Base-by-base conservation (phyloP, 1,284 basidiomycete species). In the Papiliotrema nemorosa region DNA sequence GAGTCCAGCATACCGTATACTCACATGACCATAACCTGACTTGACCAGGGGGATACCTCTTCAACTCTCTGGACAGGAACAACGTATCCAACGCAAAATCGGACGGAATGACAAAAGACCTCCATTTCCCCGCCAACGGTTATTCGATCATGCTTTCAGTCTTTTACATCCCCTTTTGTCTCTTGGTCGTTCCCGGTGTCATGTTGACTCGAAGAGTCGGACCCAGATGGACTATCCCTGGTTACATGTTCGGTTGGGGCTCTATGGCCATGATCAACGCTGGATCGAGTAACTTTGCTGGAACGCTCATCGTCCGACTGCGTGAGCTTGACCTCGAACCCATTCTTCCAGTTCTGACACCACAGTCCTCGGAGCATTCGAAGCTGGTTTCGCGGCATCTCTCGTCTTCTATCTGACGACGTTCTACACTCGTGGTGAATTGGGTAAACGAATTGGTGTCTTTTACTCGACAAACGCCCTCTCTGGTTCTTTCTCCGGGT, bases 391-490 rank as follows among this genome's bases (percentile, higher is more conserved):
- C 20, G 47, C 47, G 22, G 36, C 58, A 20, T 53, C 51, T 13
- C 26, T 60, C 21, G 55, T 62, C 46, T 79, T 77, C 60, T 80
- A 80, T 56, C 68, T 80, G 16, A 78, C 77, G 1, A 78, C 78
- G 5, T 80, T 80, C 54, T 81, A 81, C 62, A 78, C 74, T 50
- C 70, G 79, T 37, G 73, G 76, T 36, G 80, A 81, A 60, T 67
- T 81, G 12, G 79, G 79, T n/a, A 76, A 76, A 16, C 68, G 79
- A 3, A 64, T 81, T 27, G 79, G 78, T 18, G 51, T 79, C 3
- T 80, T 80, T 59, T 80, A 80, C 55, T 78, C 77, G 31, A 77
- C 77, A 29, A 63, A 76, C 1, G 76, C 78, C 3, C 78, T 80
- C 45, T 72, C 79, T 9, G 77, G 54, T 1, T 31, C 29, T 7